phyloP scores from a whole-genome alignment of 257 asterid species.

The Avicennia marina region DNA sequence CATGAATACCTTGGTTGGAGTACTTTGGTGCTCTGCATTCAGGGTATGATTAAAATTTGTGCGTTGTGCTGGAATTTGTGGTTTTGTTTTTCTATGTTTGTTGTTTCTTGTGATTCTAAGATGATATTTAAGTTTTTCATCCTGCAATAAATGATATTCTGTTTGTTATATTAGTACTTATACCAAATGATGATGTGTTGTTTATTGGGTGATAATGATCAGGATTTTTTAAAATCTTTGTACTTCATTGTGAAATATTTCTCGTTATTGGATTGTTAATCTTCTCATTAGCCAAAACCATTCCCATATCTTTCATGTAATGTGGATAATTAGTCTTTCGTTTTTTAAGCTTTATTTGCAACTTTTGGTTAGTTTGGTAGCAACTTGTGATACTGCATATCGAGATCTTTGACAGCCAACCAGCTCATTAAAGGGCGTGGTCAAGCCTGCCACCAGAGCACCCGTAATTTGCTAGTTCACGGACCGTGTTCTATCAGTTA shows the following conservation, averaged over 20 bases:
- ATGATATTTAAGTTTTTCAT: neutral
- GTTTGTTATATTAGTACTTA: neutral
- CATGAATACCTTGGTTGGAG: neutral
- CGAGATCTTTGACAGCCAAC: neutral
- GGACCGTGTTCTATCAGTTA: neutral
- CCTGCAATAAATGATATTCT: neutral
- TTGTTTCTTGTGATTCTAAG: no score
- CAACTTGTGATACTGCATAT: neutral
- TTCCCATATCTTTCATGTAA: neutral
- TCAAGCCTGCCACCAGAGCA: neutral
- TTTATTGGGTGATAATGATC: neutral
- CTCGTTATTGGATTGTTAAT: neutral
- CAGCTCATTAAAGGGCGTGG: neutral
- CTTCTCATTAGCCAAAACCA: neutral
- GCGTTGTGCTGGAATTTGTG: no score
- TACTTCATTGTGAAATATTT: neutral
- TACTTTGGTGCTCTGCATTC: slow-evolving; percentile 3
- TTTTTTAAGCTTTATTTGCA: no score
- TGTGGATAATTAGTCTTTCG: no score
- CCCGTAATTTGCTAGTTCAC: neutral
- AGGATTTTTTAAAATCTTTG: neutral
- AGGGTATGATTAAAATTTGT: no score
- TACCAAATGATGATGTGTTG: neutral
- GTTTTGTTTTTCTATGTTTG: no score
- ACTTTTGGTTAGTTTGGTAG: neutral